phyloP scores from a whole-genome alignment of 805 yeast genomes.

The Jamesozyma hellenica region DNA sequence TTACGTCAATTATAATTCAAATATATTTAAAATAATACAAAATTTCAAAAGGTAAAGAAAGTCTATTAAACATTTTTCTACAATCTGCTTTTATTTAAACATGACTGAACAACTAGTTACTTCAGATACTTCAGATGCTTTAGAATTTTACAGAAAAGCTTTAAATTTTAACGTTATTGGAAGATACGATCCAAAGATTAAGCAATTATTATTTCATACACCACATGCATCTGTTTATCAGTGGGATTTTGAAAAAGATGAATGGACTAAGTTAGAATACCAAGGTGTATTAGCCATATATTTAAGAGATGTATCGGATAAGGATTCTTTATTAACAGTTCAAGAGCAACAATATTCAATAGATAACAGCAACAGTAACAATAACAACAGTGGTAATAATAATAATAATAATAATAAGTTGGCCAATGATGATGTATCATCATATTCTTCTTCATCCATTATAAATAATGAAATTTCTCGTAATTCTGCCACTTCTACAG shows the following conservation, averaged over 20 bases:
- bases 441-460: conserved; percentile 2
- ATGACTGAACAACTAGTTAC: not conserved
- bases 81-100: too few relatives aligned
- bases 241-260: conserved; percentile 45
- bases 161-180: conserved; percentile 68
- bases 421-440: not conserved
- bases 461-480: not conserved
- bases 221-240: conserved; percentile 66
- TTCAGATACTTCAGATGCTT: conserved; percentile 4
- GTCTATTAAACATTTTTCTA: too few relatives aligned
- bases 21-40: too few relatives aligned
- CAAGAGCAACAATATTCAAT: conserved; percentile 3
- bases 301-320: conserved; percentile 35
- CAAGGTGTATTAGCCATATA: conserved; percentile 65
- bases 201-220: conserved; percentile 56
- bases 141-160: conserved; percentile 57
- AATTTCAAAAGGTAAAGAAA: too few relatives aligned
- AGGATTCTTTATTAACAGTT: conserved; percentile 11
- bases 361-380: not conserved
- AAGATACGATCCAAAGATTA: conserved; percentile 62
- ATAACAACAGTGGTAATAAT: not conserved
- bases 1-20: too few relatives aligned
- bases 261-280: conserved; percentile 62
- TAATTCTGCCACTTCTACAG: not conserved
- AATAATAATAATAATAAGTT: conserved; percentile 13